Conservation (phyloP, 805 yeast genomes). For the Barnettozyma siamensis region DNA sequence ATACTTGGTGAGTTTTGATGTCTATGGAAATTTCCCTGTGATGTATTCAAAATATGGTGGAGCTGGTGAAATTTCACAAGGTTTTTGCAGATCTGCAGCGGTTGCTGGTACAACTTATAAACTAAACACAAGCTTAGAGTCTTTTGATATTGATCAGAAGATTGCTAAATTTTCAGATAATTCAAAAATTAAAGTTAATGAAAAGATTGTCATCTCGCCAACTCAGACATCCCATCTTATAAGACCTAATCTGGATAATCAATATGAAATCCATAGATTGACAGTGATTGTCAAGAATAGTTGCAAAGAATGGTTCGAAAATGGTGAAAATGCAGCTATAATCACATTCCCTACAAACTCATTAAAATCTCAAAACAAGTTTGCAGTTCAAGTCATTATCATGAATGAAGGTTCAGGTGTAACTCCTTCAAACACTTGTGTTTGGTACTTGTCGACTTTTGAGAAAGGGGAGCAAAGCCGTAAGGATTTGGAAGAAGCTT, state of each 20-base stretch:
- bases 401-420: constrained; percentile 85
- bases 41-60: constrained; percentile 91
- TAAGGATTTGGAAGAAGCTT: constrained; percentile 73
- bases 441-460: constrained; percentile 84
- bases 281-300: constrained; percentile 79
- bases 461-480: constrained; percentile 68
- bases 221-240: constrained; percentile 48
- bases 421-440: constrained; percentile 79
- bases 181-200: constrained; percentile 65
- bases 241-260: constrained; percentile 37
- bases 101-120: constrained; percentile 96
- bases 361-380: constrained; percentile 53
- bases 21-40: constrained; percentile 92
- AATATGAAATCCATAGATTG: constrained; percentile 63
- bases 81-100: constrained; percentile 96
- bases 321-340: constrained; percentile 75
- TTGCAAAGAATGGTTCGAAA: constrained; percentile 89
- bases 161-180: constrained; percentile 75
- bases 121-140: constrained; percentile 58
- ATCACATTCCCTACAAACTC: constrained; percentile 91
- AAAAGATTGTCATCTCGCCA: constrained; percentile 73
- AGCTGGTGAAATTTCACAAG: constrained; percentile 93
- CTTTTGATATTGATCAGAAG: constrained; percentile 61
- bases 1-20: constrained; percentile 77
- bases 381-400: constrained; percentile 80